Conservation (phyloP, 1,139 yeast genomes). For the Blastobotrys persicus region DNA sequence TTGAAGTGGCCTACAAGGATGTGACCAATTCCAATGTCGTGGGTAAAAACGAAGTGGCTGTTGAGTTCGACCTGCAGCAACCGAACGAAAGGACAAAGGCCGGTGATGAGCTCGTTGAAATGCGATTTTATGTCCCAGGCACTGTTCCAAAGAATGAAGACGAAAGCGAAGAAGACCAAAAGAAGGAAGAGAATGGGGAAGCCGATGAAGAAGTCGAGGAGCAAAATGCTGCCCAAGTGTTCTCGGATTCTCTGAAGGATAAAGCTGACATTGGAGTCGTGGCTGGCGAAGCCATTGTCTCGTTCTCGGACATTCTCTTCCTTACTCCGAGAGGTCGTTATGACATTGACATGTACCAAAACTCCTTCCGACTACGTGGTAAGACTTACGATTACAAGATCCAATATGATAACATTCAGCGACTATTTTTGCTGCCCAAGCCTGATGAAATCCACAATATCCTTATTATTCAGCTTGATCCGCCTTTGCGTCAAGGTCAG, state of each 20-base stretch:
- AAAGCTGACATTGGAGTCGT: slow-evolving; percentile 96
- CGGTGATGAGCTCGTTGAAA: slow-evolving; percentile 94
- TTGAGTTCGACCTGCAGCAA: slow-evolving; percentile 70
- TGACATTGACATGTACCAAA: slow-evolving; percentile 90
- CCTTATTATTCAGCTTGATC: slow-evolving; percentile 86
- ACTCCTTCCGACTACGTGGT: slow-evolving; percentile 88
- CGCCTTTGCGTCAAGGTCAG: slow-evolving; percentile 93
- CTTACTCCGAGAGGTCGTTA: slow-evolving; percentile 96
- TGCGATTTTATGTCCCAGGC: slow-evolving; percentile 92
- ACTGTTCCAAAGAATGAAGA: slow-evolving; percentile 47
- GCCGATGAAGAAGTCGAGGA: slow-evolving; percentile 51
- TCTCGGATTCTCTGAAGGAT: slow-evolving; percentile 88
- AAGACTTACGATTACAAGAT: slow-evolving; percentile 96
- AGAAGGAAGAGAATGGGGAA: slow-evolving; percentile 36
- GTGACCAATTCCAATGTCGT: slow-evolving; percentile 88
- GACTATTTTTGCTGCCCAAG: slow-evolving; percentile 88
- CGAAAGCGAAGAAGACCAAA: slow-evolving; percentile 22
- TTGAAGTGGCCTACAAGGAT: slow-evolving; percentile 81
- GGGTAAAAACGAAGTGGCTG: slow-evolving; percentile 89
- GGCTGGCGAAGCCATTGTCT: slow-evolving; percentile 95
- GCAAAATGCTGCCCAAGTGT: slow-evolving; percentile 74
- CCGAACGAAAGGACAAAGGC: slow-evolving; percentile 59
- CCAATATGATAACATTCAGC: slow-evolving; percentile 84
- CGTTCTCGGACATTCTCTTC: slow-evolving; percentile 86
- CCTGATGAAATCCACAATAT: slow-evolving; percentile 92